These are phyloP conservation scores for Solanum chmielewskii DNA, from an alignment of 257 asterid species.

Conservation along the genomic window DNA sequence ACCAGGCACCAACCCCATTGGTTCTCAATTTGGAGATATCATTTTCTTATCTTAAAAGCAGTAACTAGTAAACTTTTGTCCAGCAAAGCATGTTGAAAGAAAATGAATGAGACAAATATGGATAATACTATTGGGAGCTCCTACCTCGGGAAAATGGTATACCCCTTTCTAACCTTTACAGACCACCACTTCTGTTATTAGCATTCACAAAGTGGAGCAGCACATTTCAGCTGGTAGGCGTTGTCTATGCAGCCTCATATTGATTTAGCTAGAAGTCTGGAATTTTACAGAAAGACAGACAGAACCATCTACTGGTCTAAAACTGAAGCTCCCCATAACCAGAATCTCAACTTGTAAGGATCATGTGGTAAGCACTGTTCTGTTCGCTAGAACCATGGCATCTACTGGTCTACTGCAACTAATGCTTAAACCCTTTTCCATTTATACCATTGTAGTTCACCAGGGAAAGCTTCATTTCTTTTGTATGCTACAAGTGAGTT, in stretches of 20 bases:
- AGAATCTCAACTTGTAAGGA: not conserved
- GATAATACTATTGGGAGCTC: not conserved
- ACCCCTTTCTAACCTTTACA: not conserved
- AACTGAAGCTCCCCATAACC: not conserved
- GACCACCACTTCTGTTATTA: not conserved
- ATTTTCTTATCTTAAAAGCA: not conserved
- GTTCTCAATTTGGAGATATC: not conserved
- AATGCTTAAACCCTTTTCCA: not conserved
- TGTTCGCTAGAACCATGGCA: not conserved
- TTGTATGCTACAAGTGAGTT: not conserved
- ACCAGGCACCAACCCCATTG: not conserved
- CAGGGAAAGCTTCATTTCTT: not conserved
- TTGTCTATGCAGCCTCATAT: not conserved
- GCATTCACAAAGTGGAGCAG: not conserved
- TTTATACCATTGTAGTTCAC: not conserved
- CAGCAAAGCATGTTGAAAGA: not conserved
- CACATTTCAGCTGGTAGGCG: not conserved
- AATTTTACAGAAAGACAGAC: not conserved
- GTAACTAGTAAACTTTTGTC: not conserved
- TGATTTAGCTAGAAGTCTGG: not conserved
- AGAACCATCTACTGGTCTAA: not conserved
- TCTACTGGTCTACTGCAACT: not conserved
- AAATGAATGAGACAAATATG: not conserved
- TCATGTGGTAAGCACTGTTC: not conserved
- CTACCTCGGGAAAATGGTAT: not conserved